Conservation (phyloP, 2,329 filamentous ascomycete species). For the Cytospora schulzeri region DNA sequence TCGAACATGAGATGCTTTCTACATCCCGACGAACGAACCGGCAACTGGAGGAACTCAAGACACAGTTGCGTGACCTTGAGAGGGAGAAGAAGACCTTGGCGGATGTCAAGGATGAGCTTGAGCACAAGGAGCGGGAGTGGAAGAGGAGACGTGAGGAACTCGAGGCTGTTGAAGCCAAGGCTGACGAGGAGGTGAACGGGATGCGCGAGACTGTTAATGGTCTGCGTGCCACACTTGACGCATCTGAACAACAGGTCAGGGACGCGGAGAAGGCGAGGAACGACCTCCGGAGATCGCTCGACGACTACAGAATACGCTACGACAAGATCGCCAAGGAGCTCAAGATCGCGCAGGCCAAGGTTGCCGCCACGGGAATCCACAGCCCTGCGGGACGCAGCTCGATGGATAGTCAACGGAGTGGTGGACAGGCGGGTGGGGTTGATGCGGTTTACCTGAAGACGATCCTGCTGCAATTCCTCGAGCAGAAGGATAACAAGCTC, state of each 20-base stretch:
- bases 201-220: constrained; percentile 75
- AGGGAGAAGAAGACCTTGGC: constrained; percentile 70
- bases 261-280: constrained; percentile 82
- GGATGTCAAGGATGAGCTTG: constrained; percentile 78
- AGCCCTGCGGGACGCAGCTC: constrained; percentile 43
- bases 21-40: constrained; percentile 74
- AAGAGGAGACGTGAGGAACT: constrained; percentile 73
- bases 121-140: constrained; percentile 73
- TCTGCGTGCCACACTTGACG: constrained; percentile 79
- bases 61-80: constrained; percentile 79
- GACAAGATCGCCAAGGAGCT: constrained; percentile 77
- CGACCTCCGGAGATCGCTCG: constrained; percentile 74
- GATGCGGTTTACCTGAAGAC: constrained; percentile 76
- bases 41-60: constrained; percentile 84
- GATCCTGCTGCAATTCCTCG: constrained; percentile 77
- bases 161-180: constrained; percentile 69
- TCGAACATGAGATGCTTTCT: constrained; percentile 86
- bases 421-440: constrained; percentile 32
- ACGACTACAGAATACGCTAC: constrained; percentile 74
- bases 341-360: constrained; percentile 54
- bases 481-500: constrained; percentile 77
- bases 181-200: constrained; percentile 73
- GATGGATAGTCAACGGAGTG: constrained; percentile 49
- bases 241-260: constrained; percentile 79
- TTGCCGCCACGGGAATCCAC: constrained; percentile 38